Evolutionary conservation across 2,329 filamentous ascomycete genomes (phyloP).

Genomic region (Coleophoma crateriformis): DNA sequence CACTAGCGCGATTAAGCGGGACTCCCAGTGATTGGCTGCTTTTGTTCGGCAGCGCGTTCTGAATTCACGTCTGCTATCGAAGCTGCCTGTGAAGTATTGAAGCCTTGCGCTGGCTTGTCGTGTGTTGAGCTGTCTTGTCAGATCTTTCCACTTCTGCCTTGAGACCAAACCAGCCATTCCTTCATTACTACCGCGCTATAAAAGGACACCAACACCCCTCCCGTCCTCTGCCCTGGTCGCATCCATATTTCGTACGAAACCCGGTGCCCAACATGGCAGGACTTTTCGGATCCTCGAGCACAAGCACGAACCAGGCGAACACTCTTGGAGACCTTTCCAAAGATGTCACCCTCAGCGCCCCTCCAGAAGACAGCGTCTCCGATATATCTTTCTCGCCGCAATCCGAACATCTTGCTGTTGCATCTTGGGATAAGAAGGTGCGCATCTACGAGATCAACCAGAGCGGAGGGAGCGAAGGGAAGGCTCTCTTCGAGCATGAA

Average conservation of each 20-base stretch:
- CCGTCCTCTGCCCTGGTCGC: too few species aligned
- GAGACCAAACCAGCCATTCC: too few species aligned
- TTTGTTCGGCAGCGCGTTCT: neutral
- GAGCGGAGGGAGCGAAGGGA: constrained; percentile 75
- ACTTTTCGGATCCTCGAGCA: constrained; percentile 49
- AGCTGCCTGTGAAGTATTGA: too few species aligned
- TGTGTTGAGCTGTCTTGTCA: neutral
- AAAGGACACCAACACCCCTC: too few species aligned
- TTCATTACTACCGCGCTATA: too few species aligned
- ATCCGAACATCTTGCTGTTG: constrained; percentile 77
- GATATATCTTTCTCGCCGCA: constrained; percentile 77
- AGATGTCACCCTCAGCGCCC: constrained; percentile 73
- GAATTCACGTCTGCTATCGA: neutral
- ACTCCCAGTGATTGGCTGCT: neutral
- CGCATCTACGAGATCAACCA: constrained; percentile 88
- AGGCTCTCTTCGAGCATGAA: constrained; percentile 80
- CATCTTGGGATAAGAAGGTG: constrained; percentile 97
- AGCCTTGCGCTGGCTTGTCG: neutral
- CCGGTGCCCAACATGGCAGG: constrained; percentile 50
- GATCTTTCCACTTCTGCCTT: too few species aligned
- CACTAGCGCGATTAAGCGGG: neutral
- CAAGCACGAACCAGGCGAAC: constrained; percentile 48
- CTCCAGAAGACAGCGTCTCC: constrained; percentile 85
- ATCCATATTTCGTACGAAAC: too few species aligned
- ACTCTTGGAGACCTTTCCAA: constrained; percentile 88